These are phyloP conservation scores for Salix arbutifolia DNA, from an alignment of 345 rosid species.

Conservation along the genomic window DNA sequence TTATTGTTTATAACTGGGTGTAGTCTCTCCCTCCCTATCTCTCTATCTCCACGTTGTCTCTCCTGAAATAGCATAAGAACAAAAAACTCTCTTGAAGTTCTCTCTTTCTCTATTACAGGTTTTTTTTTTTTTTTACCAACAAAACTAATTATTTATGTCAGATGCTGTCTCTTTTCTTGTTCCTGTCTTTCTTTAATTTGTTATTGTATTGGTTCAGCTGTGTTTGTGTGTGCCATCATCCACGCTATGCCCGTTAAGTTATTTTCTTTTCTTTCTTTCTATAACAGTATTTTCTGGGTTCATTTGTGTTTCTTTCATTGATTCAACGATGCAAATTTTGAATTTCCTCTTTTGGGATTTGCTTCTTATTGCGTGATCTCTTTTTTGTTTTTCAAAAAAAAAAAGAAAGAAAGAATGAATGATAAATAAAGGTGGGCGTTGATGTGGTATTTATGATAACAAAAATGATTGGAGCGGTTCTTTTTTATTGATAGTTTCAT, in stretches of 20 bases:
- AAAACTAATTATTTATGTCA: not conserved
- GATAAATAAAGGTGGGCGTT: not conserved
- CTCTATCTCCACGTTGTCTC: no score
- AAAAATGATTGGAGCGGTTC: not conserved
- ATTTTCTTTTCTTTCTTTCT: not conserved
- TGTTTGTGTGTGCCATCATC: not conserved
- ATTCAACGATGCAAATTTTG: not conserved
- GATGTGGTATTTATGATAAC: not conserved
- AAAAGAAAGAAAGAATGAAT: not conserved
- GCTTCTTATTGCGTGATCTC: not conserved
- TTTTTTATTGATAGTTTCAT: not conserved
- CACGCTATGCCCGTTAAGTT: not conserved
- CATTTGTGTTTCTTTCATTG: not conserved
- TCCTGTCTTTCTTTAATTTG: not conserved
- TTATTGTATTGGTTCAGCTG: not conserved
- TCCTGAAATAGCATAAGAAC: no score
- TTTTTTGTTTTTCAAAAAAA: not conserved
- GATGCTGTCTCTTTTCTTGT: not conserved
- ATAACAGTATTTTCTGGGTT: not conserved
- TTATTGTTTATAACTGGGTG: not conserved
- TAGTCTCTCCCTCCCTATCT: not conserved
- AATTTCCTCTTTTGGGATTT: not conserved
- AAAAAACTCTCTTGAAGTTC: no score
- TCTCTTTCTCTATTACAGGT: not conserved
- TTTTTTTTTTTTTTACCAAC: not conserved